phyloP scores from a whole-genome alignment of 148 eudicot species.

The Fagopyrum esculentum region DNA sequence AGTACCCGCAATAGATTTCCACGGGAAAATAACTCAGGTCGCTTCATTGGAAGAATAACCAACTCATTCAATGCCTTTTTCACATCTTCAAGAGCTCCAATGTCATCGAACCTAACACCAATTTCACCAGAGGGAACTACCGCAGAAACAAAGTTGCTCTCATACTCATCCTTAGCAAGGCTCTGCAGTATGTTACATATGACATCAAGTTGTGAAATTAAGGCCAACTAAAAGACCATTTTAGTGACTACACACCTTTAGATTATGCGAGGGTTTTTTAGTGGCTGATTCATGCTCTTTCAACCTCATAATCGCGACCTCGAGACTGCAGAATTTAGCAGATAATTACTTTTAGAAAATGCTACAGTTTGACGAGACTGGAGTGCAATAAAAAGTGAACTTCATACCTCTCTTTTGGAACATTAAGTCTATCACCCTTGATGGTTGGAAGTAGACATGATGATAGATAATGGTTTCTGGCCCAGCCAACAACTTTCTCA shows the following conservation, averaged over 20 bases:
- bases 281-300: conserved; percentile 72
- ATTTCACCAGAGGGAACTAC: conserved; percentile 97
- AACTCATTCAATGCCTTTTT: conserved; percentile 88
- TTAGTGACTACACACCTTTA: conserved; percentile 49
- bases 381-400: conserved; percentile 10
- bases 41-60: conserved; percentile 94
- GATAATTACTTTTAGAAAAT: neutral
- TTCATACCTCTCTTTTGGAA: conserved; percentile 73
- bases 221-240: neutral
- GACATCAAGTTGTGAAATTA: conserved; percentile 8
- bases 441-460: conserved; percentile 61
- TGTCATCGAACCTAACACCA: conserved; percentile 84
- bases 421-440: conserved; percentile 53
- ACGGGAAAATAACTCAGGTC: conserved; percentile 90
- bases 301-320: conserved; percentile 71
- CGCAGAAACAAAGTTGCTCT: conserved; percentile 89
- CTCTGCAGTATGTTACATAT: conserved; percentile 36
- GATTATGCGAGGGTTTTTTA: conserved; percentile 69
- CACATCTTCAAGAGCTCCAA: conserved; percentile 99
- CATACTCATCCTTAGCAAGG: conserved; percentile 97
- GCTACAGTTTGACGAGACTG: neutral
- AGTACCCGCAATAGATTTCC: conserved; percentile 91
- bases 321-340: conserved; percentile 46
- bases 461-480: conserved; percentile 78
- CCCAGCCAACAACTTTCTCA: conserved; percentile 96